Base-by-base conservation (phyloP, 2,329 filamentous ascomycete species). In the Sclerotinia spermophila region DNA sequence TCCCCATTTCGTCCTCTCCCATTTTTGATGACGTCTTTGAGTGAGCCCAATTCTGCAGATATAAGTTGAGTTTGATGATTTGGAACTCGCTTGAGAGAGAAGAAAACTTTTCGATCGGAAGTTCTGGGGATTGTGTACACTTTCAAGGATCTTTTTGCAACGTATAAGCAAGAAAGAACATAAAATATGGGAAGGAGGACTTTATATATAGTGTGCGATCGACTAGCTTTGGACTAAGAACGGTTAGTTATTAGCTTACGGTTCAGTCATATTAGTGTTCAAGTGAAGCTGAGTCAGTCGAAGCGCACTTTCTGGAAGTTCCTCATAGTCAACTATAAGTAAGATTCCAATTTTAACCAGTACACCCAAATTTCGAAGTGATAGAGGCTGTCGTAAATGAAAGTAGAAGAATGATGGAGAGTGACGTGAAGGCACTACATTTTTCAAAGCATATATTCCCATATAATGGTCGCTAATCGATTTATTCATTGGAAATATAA, bases 301-400 rank as follows among this genome's bases (percentile, higher is more conserved):
- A 53, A 53, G n/a, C n/a, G 5, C 48, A 6, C 2, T 53, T 53
- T 27, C n/a, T 27, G 13, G 2, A 27, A 17, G n/a, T 27, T 53
- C 1, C n/a, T 17, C 48, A 17, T 53, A 15, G n/a, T 53, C 13
- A 15, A 6, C 13, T 27, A 17, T 53, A 8, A 15, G 11, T 30
- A 7, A 27, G 5, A 30, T 27, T 15, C 13, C 15, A 51, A 27
- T 17, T 3, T 3, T 30, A 27, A 27, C 15, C 6, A 17, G 27
- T 7, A 15, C n/a, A 53, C 0, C 0, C n/a, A 6, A n/a, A 51
- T 15, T 2, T 5, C 15, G 2, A 51, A 15, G 40, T 5, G 11
- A 11, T 51, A n/a, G 11, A 7, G 15, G 15, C 10, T 11, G n/a
- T 51, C 11, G 11, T 51, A 5, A 51, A 51, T 51, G 24, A 15